These are phyloP conservation scores for Cutaneotrichosporon dermatis DNA, from an alignment of 1,284 basidiomycete species.

Conservation along the genomic window DNA sequence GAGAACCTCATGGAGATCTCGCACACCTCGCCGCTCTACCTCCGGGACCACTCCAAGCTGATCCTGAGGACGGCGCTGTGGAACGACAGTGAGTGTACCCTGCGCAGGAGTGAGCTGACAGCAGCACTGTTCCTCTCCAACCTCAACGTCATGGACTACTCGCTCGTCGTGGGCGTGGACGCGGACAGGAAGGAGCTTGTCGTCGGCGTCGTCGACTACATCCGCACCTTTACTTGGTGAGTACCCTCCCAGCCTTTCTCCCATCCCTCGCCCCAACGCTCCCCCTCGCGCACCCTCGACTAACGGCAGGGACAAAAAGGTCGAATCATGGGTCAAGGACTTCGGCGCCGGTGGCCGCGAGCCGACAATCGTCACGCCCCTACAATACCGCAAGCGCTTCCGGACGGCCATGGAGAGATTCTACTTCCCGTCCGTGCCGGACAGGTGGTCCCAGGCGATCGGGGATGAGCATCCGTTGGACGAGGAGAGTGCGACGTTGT, in stretches of 20 bases:
- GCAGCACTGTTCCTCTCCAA: slow-evolving; percentile 70
- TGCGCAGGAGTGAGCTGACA: slow-evolving; percentile 51
- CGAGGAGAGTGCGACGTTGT: slow-evolving; percentile 6
- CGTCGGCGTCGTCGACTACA: slow-evolving; percentile 81
- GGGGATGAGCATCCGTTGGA: slow-evolving; percentile 5
- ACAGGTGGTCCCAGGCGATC: slow-evolving; percentile 36
- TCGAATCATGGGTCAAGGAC: slow-evolving; percentile 97
- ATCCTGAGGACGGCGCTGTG: slow-evolving; percentile 83
- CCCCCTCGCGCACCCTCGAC: background rate
- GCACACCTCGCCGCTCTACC: slow-evolving; percentile 70
- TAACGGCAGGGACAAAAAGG: slow-evolving; percentile 76
- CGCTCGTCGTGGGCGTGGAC: slow-evolving; percentile 90
- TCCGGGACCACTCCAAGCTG: slow-evolving; percentile 91
- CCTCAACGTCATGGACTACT: slow-evolving; percentile 99
- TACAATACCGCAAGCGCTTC: slow-evolving; percentile 67
- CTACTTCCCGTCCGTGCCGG: slow-evolving; percentile 61
- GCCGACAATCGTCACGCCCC: slow-evolving; percentile 80
- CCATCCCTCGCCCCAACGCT: background rate
- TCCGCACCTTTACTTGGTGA: slow-evolving; percentile 52
- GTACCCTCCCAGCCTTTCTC: background rate
- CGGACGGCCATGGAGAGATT: slow-evolving; percentile 79
- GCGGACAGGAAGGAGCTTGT: slow-evolving; percentile 75
- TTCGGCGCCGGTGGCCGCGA: slow-evolving; percentile 72
- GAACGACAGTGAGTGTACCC: slow-evolving; percentile 64
- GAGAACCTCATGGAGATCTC: slow-evolving; percentile 49